Conservation (phyloP, 805 yeast genomes). For the Candida ponderosae region DNA sequence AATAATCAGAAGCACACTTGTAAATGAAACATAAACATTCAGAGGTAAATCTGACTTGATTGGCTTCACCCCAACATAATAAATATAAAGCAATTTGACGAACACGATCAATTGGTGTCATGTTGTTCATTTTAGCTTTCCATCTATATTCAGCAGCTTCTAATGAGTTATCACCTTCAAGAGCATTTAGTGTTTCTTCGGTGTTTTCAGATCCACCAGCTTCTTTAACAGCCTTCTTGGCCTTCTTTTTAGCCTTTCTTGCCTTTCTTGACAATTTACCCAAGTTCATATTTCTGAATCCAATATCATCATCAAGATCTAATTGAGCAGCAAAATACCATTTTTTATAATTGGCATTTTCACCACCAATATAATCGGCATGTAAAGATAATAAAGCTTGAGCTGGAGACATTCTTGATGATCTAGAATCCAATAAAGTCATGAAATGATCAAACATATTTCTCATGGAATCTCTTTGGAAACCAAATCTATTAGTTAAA, state of each 20-base stretch:
- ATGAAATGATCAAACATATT: constrained; percentile 84
- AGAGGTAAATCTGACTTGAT: constrained; percentile 87
- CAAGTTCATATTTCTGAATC: constrained; percentile 72
- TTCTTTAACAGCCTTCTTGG: constrained; percentile 66
- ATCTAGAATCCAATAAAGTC: constrained; percentile 75
- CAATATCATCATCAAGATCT: constrained; percentile 78
- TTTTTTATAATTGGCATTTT: constrained; percentile 74
- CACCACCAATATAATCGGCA: constrained; percentile 87
- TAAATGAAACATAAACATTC: constrained; percentile 90
- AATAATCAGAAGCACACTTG: constrained; percentile 90
- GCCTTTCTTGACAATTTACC: constrained; percentile 75
- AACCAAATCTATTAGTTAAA: constrained; percentile 76
- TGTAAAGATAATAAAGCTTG: constrained; percentile 78
- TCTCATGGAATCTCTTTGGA: constrained; percentile 91
- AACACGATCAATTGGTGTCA: constrained; percentile 71
- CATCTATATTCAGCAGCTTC: constrained; percentile 79
- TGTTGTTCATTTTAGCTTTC: constrained; percentile 71
- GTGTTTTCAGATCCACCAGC: constrained; percentile 57
- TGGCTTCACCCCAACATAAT: constrained; percentile 85
- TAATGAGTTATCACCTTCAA: constrained; percentile 78
- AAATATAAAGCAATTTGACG: constrained; percentile 72
- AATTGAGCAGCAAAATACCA: constrained; percentile 89
- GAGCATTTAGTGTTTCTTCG: constrained; percentile 49
- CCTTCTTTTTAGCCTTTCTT: constrained; percentile 72
- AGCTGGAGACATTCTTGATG: constrained; percentile 85